Base-by-base conservation (phyloP, 352 stramenopile genomes). In the Pythium aphanidermatum region DNA sequence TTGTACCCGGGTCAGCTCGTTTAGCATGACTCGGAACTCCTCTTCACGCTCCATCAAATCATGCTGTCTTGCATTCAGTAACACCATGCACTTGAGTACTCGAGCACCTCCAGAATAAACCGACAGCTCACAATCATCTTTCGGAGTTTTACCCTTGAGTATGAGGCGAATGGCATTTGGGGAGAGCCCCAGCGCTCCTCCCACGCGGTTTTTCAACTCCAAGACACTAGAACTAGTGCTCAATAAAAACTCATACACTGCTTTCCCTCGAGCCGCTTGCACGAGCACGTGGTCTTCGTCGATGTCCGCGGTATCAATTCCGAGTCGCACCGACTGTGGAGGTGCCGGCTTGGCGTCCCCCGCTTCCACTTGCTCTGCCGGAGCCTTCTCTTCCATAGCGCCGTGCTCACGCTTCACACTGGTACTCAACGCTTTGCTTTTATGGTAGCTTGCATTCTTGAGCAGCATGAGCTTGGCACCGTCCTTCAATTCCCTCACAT, bases 1-100 rank as follows among this genome's bases (percentile, higher is more conserved):
- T 17, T 82, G 63, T 3, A 70, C 46, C 20, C 55, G 55, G 10
- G 68, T 65, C n/a, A 86, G 52, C 20, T 83, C 74, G 55, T 86
- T 86, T 23, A 81, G 63, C 29, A 85, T 60, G 27, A 64, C 54
- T 28, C 65, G 68, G 19, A 89, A 60, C n/a, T 83, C 67, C 20
- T 84, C 65, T 28, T 83, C 67, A 30, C 77, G 78, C 52, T 88
- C 76, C 20, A 74, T 46, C 20, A 83, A 45, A 14, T 68, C 61
- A 48, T 90, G 73, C 40, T 83, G 71, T 47, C 75, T 68, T 1
- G 57, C 70, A 23, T 80, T 58, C 2, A 90, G 58, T 23, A 90
- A 44, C 47, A 75, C 70, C 78, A 90, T 87, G 32, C 63, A 78
- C 63, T 86, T 90, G 55, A 90, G 21, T 25, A 51, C 23, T 9